Conservation (phyloP, 2,329 filamentous ascomycete species). For the Akanthomyces dipterigenus region DNA sequence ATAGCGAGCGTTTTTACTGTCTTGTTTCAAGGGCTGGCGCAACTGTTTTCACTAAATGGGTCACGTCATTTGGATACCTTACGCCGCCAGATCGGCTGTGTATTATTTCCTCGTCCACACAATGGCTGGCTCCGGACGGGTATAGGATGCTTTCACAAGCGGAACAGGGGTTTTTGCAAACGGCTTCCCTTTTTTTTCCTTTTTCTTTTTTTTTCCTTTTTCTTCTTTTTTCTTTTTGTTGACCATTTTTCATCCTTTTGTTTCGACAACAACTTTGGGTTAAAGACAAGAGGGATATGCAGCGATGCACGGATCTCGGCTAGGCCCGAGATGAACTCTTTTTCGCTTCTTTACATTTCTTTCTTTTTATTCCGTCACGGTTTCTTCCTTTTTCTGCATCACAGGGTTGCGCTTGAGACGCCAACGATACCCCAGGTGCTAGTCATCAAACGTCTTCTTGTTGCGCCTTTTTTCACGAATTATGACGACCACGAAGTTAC, state of each 20-base stretch:
- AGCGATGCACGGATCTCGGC: slow-evolving; percentile 56
- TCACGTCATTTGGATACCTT: slow-evolving; percentile 22
- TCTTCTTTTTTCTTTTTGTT: slow-evolving; percentile 23
- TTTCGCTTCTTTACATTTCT: slow-evolving; percentile 32
- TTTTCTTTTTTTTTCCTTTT: slow-evolving; percentile 23
- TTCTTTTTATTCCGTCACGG: slow-evolving; percentile 19
- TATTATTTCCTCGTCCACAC: slow-evolving; percentile 36
- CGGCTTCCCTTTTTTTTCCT: slow-evolving; percentile 34
- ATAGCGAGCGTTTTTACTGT: slow-evolving; percentile 36
- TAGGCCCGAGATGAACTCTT: slow-evolving; percentile 40
- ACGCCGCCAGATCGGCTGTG: slow-evolving; percentile 45
- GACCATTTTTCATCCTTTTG: slow-evolving; percentile 25
- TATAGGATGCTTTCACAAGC: slow-evolving; percentile 45
- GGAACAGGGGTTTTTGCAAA: slow-evolving; percentile 40
- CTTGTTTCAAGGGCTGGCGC: slow-evolving; percentile 19
- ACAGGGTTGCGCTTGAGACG: slow-evolving; percentile 4
- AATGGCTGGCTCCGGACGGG: slow-evolving; percentile 49
- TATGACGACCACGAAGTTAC: slow-evolving; percentile 13
- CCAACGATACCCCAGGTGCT: slow-evolving; percentile 8
- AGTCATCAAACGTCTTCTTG: slow-evolving; percentile 9
- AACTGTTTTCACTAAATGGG: slow-evolving; percentile 23
- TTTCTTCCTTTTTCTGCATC: neutral
- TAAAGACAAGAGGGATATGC: slow-evolving; percentile 53
- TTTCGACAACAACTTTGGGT: slow-evolving; percentile 22
- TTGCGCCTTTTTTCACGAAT: slow-evolving; percentile 8